Evolutionary conservation across 78 protist species (phyloP).

Genomic region (Dictyostelium intermedium): DNA sequence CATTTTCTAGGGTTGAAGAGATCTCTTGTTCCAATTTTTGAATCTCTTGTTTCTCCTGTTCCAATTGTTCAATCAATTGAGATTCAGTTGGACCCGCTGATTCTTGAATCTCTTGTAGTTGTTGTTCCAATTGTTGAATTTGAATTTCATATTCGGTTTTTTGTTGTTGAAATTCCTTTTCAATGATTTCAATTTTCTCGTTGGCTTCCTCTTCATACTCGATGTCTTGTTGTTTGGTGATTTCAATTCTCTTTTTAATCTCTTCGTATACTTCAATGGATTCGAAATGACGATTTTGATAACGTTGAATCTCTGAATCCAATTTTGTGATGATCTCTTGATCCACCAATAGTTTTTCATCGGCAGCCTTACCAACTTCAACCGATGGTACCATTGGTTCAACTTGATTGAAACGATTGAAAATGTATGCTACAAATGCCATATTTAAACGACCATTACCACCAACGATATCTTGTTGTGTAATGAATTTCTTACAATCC

Average conservation of each 20-base stretch:
- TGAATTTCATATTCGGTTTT: background rate
- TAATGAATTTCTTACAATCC: constrained; percentile 74
- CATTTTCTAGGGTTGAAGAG: background rate
- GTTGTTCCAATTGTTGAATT: constrained; percentile 31
- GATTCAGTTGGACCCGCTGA: background rate
- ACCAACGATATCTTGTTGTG: constrained; percentile 76
- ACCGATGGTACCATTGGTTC: constrained; percentile 32
- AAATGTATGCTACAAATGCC: constrained; percentile 91
- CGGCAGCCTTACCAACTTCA: constrained; percentile 10
- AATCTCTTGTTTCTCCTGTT: constrained; percentile 12
- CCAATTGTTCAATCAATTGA: background rate
- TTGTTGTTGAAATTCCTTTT: background rate
- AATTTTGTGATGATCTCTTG: background rate
- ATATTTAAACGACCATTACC: constrained; percentile 89
- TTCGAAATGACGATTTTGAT: constrained; percentile 30
- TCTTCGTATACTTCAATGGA: background rate
- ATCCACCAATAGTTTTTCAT: background rate
- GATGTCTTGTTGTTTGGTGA: background rate
- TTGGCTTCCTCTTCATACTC: background rate
- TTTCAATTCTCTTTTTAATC: constrained; percentile 6
- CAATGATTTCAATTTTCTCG: background rate
- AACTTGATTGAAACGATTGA: constrained; percentile 81
- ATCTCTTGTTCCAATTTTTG: background rate
- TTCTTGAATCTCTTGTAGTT: background rate
- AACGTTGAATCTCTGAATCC: constrained; percentile 23